Evolutionary conservation across 306 rosid genomes (phyloP).

Genomic region (Lupinus albus): DNA sequence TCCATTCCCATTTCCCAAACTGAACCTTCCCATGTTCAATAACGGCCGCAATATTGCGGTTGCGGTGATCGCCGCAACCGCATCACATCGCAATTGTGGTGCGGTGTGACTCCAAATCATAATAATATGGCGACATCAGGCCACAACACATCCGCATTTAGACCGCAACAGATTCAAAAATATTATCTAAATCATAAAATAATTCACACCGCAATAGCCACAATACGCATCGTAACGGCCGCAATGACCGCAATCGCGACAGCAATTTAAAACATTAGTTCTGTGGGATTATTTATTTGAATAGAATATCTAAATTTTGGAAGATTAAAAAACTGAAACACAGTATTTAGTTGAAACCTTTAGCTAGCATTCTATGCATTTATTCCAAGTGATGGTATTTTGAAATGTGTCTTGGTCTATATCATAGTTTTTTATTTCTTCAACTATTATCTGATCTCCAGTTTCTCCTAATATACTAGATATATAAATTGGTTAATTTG

Average conservation of each 20-base stretch:
- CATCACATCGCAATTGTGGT: no score
- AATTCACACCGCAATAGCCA: conserved; percentile 4
- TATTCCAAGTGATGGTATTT: conserved; percentile 20
- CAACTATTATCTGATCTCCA: background rate
- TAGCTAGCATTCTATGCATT: background rate
- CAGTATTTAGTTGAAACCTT: background rate
- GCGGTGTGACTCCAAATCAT: no score
- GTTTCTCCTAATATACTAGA: background rate
- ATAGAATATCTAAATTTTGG: background rate
- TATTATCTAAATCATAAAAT: no score
- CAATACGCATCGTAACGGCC: no score
- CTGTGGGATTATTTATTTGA: background rate
- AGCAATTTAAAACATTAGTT: no score
- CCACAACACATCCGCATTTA: no score
- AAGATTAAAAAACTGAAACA: background rate
- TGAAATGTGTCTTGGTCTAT: background rate
- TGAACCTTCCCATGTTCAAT: conserved; percentile 1
- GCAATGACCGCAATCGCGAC: no score
- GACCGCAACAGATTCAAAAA: no score
- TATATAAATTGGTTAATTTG: background rate
- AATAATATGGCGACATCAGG: no score
- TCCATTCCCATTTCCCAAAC: conserved; percentile 11
- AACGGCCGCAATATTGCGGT: no score
- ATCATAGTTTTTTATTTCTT: background rate
- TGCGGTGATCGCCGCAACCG: no score